Conservation (phyloP, 2,329 filamentous ascomycete genomes). For the Aspergillus uvarum region DNA sequence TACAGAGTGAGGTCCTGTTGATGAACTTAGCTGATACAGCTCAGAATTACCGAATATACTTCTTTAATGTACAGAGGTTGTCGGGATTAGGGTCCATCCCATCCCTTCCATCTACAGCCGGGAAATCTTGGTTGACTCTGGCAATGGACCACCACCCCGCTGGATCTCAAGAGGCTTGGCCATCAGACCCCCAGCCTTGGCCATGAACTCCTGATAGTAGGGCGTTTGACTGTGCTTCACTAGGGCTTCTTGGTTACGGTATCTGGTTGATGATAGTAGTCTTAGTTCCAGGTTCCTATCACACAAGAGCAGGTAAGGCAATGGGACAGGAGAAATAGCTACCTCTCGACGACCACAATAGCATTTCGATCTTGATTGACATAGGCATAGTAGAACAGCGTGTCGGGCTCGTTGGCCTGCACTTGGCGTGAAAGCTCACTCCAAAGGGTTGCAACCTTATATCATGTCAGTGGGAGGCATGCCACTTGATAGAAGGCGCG, state of each 20-base stretch:
- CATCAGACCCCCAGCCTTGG: background rate
- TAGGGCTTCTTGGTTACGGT: background rate
- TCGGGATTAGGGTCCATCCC: too few species aligned
- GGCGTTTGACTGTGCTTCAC: background rate
- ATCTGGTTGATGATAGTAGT: background rate
- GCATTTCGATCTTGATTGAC: slow-evolving; percentile 29
- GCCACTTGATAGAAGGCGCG: too few species aligned
- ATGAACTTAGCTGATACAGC: too few species aligned
- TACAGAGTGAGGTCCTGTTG: background rate
- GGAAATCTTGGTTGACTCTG: background rate
- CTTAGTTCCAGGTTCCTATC: background rate
- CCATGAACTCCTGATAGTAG: background rate
- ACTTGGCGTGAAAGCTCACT: slow-evolving; percentile 30
- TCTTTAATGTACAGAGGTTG: too few species aligned
- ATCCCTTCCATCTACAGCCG: background rate
- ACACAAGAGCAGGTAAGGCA: background rate
- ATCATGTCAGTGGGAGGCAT: background rate
- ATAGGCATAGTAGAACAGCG: slow-evolving; percentile 33
- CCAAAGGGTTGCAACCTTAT: slow-evolving; percentile 27
- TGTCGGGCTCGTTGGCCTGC: slow-evolving; percentile 33
- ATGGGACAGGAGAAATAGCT: background rate
- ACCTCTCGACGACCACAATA: slow-evolving; percentile 37
- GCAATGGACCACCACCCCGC: background rate
- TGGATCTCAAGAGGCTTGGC: background rate
- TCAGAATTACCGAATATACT: too few species aligned